phyloP scores from a whole-genome alignment of 1,284 basidiomycete genomes.

The Kalmanozyma brasiliensis region DNA sequence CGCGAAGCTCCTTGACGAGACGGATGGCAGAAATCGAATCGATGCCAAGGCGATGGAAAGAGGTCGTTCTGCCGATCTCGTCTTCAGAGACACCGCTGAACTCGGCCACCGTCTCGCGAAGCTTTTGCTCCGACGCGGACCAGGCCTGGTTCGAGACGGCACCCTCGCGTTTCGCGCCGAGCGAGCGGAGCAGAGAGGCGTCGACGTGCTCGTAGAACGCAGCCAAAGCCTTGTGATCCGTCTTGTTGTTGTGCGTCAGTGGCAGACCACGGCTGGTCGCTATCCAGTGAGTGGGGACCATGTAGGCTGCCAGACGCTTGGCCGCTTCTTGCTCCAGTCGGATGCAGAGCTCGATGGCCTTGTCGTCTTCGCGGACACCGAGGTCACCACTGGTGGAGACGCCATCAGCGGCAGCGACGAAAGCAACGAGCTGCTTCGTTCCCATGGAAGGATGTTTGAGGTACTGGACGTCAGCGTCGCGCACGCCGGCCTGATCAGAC shows the following conservation, averaged over 20 bases:
- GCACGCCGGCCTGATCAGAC: slow-evolving; percentile 29
- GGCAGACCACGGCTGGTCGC: slow-evolving; percentile 47
- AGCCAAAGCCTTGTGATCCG: slow-evolving; percentile 51
- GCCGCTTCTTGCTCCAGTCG: slow-evolving; percentile 44
- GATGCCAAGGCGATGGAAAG: slow-evolving; percentile 63
- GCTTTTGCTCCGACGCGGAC: slow-evolving; percentile 32
- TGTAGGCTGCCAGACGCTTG: slow-evolving; percentile 57
- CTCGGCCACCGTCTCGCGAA: slow-evolving; percentile 30
- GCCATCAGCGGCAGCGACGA: slow-evolving; percentile 27
- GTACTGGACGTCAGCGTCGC: slow-evolving; percentile 59
- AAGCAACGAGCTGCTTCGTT: slow-evolving; percentile 62
- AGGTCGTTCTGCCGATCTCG: slow-evolving; percentile 41
- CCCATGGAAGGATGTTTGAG: slow-evolving; percentile 57
- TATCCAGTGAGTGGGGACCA: slow-evolving; percentile 61
- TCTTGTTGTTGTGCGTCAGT: slow-evolving; percentile 66
- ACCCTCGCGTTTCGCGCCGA: slow-evolving; percentile 26
- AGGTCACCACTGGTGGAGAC: slow-evolving; percentile 8
- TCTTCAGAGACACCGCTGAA: slow-evolving; percentile 29
- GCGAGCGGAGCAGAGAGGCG: slow-evolving; percentile 15
- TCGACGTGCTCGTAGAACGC: slow-evolving; percentile 35
- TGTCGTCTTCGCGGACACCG: slow-evolving; percentile 26
- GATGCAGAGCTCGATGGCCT: slow-evolving; percentile 34
- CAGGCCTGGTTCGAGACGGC: slow-evolving; percentile 18
- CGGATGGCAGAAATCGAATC: slow-evolving; percentile 63
- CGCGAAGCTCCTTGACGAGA: slow-evolving; percentile 42